Evolutionary conservation across 306 rosid species (phyloP).

Genomic region (Pueraria montana): DNA sequence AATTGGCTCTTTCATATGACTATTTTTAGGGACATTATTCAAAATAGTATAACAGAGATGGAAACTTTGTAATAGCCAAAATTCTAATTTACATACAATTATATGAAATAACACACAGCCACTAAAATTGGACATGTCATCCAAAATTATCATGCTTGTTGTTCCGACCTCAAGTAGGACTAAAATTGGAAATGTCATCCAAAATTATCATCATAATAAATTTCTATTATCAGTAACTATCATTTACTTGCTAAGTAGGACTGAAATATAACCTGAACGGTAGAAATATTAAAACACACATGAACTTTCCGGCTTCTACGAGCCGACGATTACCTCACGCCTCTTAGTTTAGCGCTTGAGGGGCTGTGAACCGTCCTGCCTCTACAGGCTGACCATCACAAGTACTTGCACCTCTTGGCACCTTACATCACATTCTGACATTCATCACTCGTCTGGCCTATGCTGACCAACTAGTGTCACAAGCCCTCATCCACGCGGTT

Average conservation of each 20-base stretch:
- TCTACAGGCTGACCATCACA: no score
- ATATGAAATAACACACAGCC: not conserved
- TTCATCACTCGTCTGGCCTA: no score
- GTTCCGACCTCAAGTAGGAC: not conserved
- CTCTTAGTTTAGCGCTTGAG: no score
- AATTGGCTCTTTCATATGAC: conserved; percentile 33
- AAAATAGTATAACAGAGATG: not conserved
- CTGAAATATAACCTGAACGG: not conserved
- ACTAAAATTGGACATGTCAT: not conserved
- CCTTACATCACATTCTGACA: no score
- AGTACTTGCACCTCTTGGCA: no score
- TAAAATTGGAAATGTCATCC: not conserved
- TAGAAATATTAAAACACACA: not conserved
- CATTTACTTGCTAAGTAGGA: not conserved
- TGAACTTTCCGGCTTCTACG: no score
- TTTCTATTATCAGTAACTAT: not conserved
- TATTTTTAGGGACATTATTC: not conserved
- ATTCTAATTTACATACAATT: not conserved
- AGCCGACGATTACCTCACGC: no score
- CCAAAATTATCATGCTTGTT: not conserved
- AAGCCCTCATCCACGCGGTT: no score
- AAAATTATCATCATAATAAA: not conserved
- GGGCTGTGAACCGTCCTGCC: no score
- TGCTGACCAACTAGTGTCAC: no score
- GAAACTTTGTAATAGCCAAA: not conserved